Percentiles rank a stretch among this genome's conserved stretches.
These are phyloP conservation scores for Isabelozyma gotoi DNA, from an alignment of 805 yeast genomes.

Conservation along the genomic window DNA sequence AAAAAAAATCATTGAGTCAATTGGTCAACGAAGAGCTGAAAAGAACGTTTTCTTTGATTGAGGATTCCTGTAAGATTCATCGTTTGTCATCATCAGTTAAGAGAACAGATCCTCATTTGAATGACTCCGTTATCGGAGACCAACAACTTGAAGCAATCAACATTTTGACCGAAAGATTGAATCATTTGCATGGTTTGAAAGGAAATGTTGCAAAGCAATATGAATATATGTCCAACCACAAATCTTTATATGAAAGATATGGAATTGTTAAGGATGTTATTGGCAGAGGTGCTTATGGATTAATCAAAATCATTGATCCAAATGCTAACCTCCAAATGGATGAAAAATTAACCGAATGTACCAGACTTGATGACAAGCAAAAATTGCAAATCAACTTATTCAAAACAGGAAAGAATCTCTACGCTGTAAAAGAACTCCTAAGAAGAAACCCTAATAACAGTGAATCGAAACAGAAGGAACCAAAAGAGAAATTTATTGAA, in stretches of 20 bases:
- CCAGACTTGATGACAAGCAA: conserved; percentile 1
- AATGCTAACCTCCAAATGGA: conserved; percentile 2
- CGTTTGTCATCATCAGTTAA: conserved; percentile 20
- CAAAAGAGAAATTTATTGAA: conserved; percentile 51
- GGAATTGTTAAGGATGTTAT: conserved; percentile 34
- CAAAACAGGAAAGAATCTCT: conserved; percentile 10
- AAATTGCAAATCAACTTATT: not conserved
- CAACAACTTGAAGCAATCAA: conserved; percentile 24
- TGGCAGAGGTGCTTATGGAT: conserved; percentile 40
- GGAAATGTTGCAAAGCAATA: conserved; percentile 5
- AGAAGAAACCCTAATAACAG: conserved; percentile 13
- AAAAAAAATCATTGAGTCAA: conserved; percentile 10
- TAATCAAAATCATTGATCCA: conserved; percentile 32
- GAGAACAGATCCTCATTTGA: conserved; percentile 12
- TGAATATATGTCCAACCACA: conserved; percentile 10
- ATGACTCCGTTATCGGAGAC: conserved; percentile 28
- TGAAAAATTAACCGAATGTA: not conserved
- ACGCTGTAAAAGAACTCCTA: conserved; percentile 35
- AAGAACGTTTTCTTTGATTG: conserved; percentile 29
- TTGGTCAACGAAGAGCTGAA: conserved; percentile 34
- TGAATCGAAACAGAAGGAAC: conserved; percentile 17
- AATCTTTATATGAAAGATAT: conserved; percentile 31
- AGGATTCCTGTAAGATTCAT: conserved; percentile 18
- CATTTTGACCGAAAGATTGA: conserved; percentile 15
- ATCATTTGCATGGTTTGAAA: conserved; percentile 8